Evolutionary conservation across 176 grass and related monocot species (phyloP).

Genomic region (Urochloa ruziziensis): DNA sequence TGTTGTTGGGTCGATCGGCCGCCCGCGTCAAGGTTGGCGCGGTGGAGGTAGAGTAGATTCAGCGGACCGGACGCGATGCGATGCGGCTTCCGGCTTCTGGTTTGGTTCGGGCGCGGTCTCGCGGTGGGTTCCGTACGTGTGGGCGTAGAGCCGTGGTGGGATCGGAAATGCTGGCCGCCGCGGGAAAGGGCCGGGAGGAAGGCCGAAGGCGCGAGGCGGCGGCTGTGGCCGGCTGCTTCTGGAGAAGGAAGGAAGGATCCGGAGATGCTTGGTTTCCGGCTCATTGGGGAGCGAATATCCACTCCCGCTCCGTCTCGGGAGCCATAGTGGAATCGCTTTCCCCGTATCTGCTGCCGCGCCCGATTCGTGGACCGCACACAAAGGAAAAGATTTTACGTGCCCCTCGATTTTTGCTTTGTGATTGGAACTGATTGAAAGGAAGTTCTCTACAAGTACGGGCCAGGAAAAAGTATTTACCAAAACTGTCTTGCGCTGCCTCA

Average conservation of each 20-base stretch:
- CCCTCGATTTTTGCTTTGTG: background rate
- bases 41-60: background rate
- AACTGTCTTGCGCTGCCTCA: too few relatives aligned
- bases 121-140: background rate
- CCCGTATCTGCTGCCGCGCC: background rate
- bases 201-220: background rate
- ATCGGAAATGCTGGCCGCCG: background rate
- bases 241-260: background rate
- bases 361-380: background rate
- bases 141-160: background rate
- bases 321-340: background rate
- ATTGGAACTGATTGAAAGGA: too few relatives aligned
- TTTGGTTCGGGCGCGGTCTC: background rate
- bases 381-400: background rate
- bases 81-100: background rate
- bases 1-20: background rate
- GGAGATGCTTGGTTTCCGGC: background rate
- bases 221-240: background rate
- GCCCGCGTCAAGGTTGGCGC: background rate
- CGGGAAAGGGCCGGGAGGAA: background rate
- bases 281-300: constrained; percentile 11
- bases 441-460: too few relatives aligned
- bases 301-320: background rate
- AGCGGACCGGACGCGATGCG: background rate
- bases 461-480: too few relatives aligned